A percentile compares a stretch with the other conserved stretches of the same genome.
Evolutionary conservation across 2,329 filamentous ascomycete species (phyloP).

Genomic region (Colletotrichum navitas): DNA sequence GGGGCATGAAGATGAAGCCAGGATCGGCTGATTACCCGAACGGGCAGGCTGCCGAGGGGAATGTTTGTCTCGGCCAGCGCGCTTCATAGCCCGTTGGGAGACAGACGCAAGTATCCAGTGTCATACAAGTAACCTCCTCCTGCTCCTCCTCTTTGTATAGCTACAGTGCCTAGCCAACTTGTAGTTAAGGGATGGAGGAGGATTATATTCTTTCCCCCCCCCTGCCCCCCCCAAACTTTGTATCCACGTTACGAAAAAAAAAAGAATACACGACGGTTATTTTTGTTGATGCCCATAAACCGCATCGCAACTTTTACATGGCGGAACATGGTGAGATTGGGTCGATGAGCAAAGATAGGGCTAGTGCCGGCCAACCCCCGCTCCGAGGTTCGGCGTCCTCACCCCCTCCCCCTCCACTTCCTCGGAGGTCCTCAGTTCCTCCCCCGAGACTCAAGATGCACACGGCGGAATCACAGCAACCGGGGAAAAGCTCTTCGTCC

Average conservation of each 20-base stretch:
- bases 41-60: background rate
- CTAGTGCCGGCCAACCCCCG: background rate
- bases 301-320: too few species aligned
- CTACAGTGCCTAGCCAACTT: too few species aligned
- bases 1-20: background rate
- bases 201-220: too few species aligned
- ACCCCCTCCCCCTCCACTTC: background rate
- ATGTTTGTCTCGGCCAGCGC: background rate
- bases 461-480: background rate
- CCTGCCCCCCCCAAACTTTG: too few species aligned
- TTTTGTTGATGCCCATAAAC: too few species aligned
- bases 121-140: too few species aligned
- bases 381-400: constrained; percentile 27
- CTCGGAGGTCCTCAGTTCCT: background rate
- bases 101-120: background rate
- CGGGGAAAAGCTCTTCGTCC: too few species aligned
- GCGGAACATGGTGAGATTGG: background rate
- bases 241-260: too few species aligned
- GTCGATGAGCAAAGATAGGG: background rate
- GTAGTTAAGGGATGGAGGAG: too few species aligned
- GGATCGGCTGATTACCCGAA: background rate
- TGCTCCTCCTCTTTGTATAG: too few species aligned
- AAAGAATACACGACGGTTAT: too few species aligned
- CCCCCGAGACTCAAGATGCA: constrained; percentile 5
- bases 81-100: too few species aligned